phyloP scores from a whole-genome alignment of 1,139 yeast species.

The Magnusiomyces clavatus region DNA sequence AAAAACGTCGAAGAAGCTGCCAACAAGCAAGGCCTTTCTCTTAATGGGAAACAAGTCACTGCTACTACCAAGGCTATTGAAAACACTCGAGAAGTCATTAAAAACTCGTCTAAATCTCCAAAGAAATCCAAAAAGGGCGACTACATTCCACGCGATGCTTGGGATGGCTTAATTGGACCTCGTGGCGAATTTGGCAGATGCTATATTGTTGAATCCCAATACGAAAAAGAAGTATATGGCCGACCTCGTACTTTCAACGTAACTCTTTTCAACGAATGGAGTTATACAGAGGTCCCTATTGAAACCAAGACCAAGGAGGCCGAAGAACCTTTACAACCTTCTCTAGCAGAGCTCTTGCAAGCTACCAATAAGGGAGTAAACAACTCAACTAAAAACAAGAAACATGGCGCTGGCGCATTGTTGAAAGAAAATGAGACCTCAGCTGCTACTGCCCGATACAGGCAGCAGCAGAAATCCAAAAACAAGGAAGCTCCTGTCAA shows the following conservation, averaged over 20 bases:
- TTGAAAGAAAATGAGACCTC: not conserved
- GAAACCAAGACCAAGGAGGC: not conserved
- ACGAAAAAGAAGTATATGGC: conserved; percentile 53
- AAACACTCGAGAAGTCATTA: not conserved
- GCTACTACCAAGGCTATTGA: not conserved
- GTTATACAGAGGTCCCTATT: conserved; percentile 14
- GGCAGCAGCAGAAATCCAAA: not conserved
- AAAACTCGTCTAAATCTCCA: conserved; percentile 1
- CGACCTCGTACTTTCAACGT: conserved; percentile 45
- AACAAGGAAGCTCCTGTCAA: conserved; percentile 3
- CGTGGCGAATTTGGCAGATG: conserved; percentile 88
- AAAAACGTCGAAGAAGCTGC: conserved; percentile 4
- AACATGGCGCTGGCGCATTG: not conserved
- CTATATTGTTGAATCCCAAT: conserved; percentile 56
- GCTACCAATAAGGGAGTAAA: not conserved
- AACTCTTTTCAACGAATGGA: conserved; percentile 81
- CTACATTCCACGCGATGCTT: conserved; percentile 20
- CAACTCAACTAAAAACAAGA: not conserved
- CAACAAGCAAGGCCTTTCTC: not conserved
- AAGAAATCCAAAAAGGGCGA: conserved; percentile 4
- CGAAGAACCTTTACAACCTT: not conserved
- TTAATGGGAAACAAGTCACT: not conserved
- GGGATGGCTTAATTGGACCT: conserved; percentile 48
- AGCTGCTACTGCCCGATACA: not conserved
- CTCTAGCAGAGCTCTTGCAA: not conserved